phyloP scores from a whole-genome alignment of 169 alveolate species.

The Eimeria tenella region DNA sequence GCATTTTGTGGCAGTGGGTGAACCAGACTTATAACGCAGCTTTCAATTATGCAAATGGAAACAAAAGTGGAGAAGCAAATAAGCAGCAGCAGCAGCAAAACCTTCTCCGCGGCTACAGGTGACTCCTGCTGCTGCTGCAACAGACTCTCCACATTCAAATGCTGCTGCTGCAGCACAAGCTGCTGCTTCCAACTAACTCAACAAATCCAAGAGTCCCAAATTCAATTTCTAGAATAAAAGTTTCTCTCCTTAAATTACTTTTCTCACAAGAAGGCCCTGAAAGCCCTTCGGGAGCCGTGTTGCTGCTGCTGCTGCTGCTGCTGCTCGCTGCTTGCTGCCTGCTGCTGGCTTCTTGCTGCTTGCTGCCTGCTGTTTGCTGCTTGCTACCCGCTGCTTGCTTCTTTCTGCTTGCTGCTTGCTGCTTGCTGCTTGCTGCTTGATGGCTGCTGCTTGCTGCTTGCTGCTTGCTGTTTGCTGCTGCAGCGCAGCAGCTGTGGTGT shows the following conservation, averaged over 20 bases:
- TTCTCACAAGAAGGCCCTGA: too few relatives aligned
- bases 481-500: constrained; percentile 72
- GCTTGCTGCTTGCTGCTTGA: too few relatives aligned
- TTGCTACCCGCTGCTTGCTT: too few relatives aligned
- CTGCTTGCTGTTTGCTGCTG: background rate
- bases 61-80: background rate
- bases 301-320: background rate
- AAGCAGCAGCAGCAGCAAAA: constrained; percentile 18
- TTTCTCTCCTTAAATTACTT: too few relatives aligned
- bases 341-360: too few relatives aligned
- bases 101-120: constrained; percentile 58
- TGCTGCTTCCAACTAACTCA: background rate
- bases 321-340: background rate
- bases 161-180: background rate
- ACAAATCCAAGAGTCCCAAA: too few relatives aligned
- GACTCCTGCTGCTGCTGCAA: background rate
- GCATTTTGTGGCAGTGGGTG: constrained; percentile 80
- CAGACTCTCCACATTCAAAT: background rate
- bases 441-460: background rate
- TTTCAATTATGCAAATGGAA: constrained; percentile 76
- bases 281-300: too few relatives aligned
- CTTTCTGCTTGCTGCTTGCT: too few relatives aligned
- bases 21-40: constrained; percentile 79
- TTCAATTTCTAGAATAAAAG: too few relatives aligned
- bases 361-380: too few relatives aligned